Percentiles rank a stretch among this genome's conserved stretches.
These are phyloP conservation scores for Zasmidium citrigriseum DNA, from an alignment of 2,329 filamentous ascomycete species.

Conservation along the genomic window DNA sequence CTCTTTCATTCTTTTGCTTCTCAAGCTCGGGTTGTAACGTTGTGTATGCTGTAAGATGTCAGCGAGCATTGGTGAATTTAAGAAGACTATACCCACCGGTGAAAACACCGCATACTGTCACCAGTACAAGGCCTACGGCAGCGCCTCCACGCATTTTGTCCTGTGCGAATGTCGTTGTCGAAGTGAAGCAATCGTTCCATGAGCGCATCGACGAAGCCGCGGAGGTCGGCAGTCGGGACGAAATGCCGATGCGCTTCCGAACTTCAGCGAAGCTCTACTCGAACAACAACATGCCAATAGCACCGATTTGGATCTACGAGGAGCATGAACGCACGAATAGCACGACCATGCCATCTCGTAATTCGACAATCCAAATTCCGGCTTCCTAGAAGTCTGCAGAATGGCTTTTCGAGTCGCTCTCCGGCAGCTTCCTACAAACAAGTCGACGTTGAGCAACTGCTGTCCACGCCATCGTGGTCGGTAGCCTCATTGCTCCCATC, in stretches of 20 bases:
- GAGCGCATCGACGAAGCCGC: constrained; percentile 2
- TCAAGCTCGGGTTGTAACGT: constrained; percentile 33
- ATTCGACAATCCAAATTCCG: neutral
- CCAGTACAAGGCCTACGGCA: constrained; percentile 6
- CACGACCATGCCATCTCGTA: neutral
- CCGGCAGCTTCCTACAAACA: neutral
- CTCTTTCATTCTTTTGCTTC: constrained; percentile 27
- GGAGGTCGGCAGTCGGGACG: neutral
- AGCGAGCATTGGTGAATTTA: neutral
- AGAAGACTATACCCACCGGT: constrained; percentile 16
- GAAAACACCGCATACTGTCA: constrained; percentile 19
- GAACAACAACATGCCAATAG: neutral
- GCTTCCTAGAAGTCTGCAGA: neutral
- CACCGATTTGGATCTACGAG: neutral
- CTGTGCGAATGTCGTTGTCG: neutral
- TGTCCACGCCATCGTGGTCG: constrained; percentile 79
- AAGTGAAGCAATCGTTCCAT: neutral
- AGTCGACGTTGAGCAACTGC: constrained; percentile 42
- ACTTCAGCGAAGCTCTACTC: neutral
- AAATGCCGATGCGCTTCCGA: neutral
- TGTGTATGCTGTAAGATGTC: constrained; percentile 26
- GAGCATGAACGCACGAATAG: neutral
- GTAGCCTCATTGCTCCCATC: constrained; percentile 70
- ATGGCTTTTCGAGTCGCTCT: neutral
- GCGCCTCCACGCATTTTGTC: constrained; percentile 12